Evolutionary conservation across 805 yeast species (phyloP), one percentile per base, ranked within the genome.

Genomic region (Middelhovenomyces tepae): DNA sequence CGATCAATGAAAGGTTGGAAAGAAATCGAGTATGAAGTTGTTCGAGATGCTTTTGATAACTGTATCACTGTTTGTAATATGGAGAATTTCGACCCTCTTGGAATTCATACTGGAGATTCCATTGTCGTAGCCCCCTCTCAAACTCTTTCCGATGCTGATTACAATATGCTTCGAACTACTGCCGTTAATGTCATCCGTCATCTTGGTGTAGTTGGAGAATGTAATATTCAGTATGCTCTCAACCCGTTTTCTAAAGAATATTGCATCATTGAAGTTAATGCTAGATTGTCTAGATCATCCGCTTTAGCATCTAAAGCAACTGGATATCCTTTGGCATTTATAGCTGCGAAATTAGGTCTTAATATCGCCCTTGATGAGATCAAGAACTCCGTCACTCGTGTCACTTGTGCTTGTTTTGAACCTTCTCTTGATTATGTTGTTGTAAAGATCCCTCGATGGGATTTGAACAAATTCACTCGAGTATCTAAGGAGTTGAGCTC

Each of bases 1-100:
- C 76, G 78, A 57, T 85, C 95, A 29, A 83, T 89, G 94, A 91
- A 91, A 67, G 98, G 98, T 44, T 89, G 98, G 98, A 89, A 89
- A 61, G 98, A 89, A 66, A 82, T 89, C 50, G 98, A 89, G 65
- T 89, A 89, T 61, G 98, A 89, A 64, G 98, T 89, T 60, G 98
- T 89, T 35, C 85, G 98, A 62, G 98, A 89, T 64, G 87, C 93
- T 32, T 80, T 76, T 50, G 96, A 85, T 61, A 89, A 89, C 74
- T 89, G 98, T 77, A 85, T 89, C 51, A 89, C 98, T 31, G 98
- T 89, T 43, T 89, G 98, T 73, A 89, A 89, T 67, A 89, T 89
- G 98, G 98, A 89, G 66, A 89, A 89, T 65, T 89, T 89, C 48
- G 98, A 89, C 64, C 98, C 98, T 29, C 72, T 89, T 50, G 98